Evolutionary conservation across 495 filamentous ascomycete species (phyloP).

Genomic region (Bryoglossum gracile): DNA sequence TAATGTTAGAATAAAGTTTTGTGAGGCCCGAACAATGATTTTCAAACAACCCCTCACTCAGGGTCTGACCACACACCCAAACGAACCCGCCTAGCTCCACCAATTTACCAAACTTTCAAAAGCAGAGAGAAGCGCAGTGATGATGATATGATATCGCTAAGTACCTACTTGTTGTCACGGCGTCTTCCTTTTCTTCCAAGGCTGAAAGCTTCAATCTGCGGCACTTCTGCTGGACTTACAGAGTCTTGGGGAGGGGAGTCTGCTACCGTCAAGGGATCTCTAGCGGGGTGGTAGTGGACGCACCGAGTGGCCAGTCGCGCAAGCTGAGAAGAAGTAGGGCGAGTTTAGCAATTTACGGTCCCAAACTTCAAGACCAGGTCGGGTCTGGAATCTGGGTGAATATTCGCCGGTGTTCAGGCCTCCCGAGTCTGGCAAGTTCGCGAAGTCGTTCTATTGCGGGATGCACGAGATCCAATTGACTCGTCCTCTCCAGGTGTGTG

Average conservation of each 20-base stretch:
- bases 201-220: too few species aligned
- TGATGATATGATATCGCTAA: too few species aligned
- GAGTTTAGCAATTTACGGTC: neutral
- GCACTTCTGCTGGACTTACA: neutral
- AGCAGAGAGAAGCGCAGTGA: too few species aligned
- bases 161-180: neutral
- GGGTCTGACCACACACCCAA: neutral
- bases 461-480: neutral
- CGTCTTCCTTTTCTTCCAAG: neutral
- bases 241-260: neutral
- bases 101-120: too few species aligned
- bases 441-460: too few species aligned
- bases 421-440: neutral
- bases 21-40: neutral
- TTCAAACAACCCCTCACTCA: too few species aligned
- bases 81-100: too few species aligned
- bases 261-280: neutral
- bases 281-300: slow-evolving; percentile 4
- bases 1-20: neutral
- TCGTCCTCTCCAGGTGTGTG: neutral
- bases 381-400: neutral
- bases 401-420: neutral
- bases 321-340: too few species aligned
- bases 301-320: neutral
- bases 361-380: slow-evolving; percentile 2